Evolutionary conservation across 768 basidiomycete species (phyloP).

Genomic region (Gloeostereum incarnatum): DNA sequence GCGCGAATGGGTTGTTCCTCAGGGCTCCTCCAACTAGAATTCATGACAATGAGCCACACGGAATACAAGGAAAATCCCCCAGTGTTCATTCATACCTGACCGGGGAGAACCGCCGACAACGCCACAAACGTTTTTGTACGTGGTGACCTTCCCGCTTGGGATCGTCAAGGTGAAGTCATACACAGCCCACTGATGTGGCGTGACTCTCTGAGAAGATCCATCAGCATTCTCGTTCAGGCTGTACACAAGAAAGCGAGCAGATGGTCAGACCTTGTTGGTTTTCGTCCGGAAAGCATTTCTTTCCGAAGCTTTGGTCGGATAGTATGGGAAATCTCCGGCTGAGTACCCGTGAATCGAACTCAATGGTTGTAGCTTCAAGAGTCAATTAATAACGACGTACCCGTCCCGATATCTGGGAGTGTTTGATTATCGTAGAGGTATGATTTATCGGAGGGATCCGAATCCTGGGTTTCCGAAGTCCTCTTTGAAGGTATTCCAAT

Average conservation of each 20-base stretch:
- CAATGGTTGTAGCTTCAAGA: too few relatives aligned
- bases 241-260: background rate
- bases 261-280: constrained; percentile 22
- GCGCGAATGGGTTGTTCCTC: constrained; percentile 57
- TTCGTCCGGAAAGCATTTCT: constrained; percentile 21
- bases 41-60: background rate
- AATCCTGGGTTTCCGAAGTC: too few relatives aligned
- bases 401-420: too few relatives aligned
- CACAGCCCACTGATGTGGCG: constrained; percentile 49
- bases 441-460: too few relatives aligned
- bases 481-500: too few relatives aligned
- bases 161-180: constrained; percentile 45
- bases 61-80: background rate
- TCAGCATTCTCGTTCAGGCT: background rate
- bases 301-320: constrained; percentile 16
- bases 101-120: constrained; percentile 54
- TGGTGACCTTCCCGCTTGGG: constrained; percentile 42
- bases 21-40: constrained; percentile 56
- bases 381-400: too few relatives aligned
- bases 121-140: constrained; percentile 43
- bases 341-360: background rate
- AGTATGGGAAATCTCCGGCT: constrained; percentile 4
- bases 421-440: too few relatives aligned
- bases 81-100: constrained; percentile 48
- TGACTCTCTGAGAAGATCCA: constrained; percentile 27